These are phyloP conservation scores for Yamagishiella unicocca DNA, from an alignment of 139 green algal genomes.

Conservation along the genomic window DNA sequence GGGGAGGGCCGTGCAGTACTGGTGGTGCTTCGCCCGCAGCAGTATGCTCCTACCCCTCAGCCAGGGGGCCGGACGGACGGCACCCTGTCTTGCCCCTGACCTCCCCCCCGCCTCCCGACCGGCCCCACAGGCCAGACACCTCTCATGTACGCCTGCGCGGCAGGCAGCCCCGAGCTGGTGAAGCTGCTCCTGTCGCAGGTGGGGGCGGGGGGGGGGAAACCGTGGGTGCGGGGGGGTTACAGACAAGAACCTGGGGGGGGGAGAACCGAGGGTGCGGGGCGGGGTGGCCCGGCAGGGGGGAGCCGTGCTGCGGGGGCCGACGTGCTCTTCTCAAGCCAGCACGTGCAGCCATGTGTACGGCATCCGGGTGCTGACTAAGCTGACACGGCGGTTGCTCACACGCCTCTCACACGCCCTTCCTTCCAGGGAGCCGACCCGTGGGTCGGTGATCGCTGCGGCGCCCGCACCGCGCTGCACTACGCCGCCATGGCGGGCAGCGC, in stretches of 20 bases:
- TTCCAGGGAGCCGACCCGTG: constrained; percentile 64
- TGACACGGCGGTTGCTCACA: no score
- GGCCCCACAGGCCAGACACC: constrained; percentile 49
- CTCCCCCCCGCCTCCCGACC: not conserved
- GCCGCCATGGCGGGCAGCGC: constrained; percentile 19
- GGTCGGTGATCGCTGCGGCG: constrained; percentile 57
- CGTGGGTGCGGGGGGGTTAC: not conserved
- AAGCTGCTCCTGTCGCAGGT: constrained; percentile 53
- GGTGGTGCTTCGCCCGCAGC: no score
- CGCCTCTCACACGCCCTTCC: no score
- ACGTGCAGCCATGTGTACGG: no score
- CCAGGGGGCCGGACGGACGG: no score
- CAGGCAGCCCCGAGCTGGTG: constrained; percentile 43
- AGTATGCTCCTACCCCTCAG: no score
- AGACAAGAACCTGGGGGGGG: not conserved
- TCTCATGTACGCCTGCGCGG: constrained; percentile 54
- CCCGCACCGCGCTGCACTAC: constrained; percentile 35
- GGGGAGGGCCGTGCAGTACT: no score
- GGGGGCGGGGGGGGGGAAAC: not conserved
- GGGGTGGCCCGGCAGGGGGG: no score
- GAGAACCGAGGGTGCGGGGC: no score
- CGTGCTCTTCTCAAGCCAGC: no score
- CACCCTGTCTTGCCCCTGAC: not conserved
- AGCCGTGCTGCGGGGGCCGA: no score
- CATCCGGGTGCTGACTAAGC: no score